A percentile compares a stretch with the other conserved stretches of the same genome.
These are phyloP conservation scores for Sanguinoderma infundibulare DNA, from an alignment of 1,284 basidiomycete species.

Conservation along the genomic window DNA sequence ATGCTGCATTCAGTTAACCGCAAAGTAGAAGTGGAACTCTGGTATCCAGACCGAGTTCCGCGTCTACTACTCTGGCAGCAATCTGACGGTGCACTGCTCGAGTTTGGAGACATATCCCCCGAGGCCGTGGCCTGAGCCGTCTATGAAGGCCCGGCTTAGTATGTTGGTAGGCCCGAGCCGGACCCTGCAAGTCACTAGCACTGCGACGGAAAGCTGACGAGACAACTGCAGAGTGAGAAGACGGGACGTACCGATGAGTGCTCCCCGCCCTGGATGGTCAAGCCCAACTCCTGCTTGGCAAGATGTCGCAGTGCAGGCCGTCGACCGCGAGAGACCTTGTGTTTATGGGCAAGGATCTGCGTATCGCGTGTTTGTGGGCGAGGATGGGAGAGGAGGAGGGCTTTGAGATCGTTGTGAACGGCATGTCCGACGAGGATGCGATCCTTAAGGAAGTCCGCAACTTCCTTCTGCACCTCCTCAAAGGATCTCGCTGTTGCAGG, in stretches of 20 bases:
- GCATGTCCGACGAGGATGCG: slow-evolving; percentile 94
- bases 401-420: slow-evolving; percentile 90
- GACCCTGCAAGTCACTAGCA: too few relatives aligned
- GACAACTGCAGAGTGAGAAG: not conserved
- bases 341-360: slow-evolving; percentile 63
- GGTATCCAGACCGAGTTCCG: too few relatives aligned
- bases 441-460: slow-evolving; percentile 81
- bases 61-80: too few relatives aligned
- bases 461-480: slow-evolving; percentile 79
- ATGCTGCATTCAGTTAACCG: too few relatives aligned
- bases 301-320: slow-evolving; percentile 84
- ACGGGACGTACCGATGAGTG: slow-evolving; percentile 76
- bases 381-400: slow-evolving; percentile 90
- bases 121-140: too few relatives aligned
- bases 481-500: slow-evolving; percentile 79
- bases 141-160: too few relatives aligned
- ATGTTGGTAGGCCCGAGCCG: too few relatives aligned
- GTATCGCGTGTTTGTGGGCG: slow-evolving; percentile 84
- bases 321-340: slow-evolving; percentile 63
- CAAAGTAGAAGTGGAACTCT: too few relatives aligned
- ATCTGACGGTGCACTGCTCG: too few relatives aligned
- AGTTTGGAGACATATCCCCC: too few relatives aligned
- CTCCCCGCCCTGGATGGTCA: slow-evolving; percentile 88
- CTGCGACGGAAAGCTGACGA: not conserved
- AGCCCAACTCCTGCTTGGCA: slow-evolving; percentile 79